Conservation (phyloP, 2,329 filamentous ascomycete genomes). For the Daldinia sp. region DNA sequence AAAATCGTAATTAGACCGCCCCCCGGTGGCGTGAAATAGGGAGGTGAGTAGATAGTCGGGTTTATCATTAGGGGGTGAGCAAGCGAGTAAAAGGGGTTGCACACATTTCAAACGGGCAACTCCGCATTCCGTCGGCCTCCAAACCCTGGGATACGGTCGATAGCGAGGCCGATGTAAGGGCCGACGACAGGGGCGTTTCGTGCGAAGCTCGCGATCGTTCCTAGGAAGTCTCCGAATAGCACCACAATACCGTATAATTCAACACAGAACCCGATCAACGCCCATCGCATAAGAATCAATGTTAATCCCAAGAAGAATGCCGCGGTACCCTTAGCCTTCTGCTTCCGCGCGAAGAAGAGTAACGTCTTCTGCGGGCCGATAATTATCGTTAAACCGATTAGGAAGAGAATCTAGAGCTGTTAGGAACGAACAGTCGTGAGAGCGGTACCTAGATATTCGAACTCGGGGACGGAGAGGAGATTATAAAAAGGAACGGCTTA, state of each 20-base stretch:
- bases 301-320: conserved; percentile 85
- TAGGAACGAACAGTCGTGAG: background rate
- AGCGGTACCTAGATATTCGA: background rate
- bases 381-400: conserved; percentile 94
- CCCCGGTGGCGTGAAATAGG: conserved; percentile 10
- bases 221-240: conserved; percentile 94
- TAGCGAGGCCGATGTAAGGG: conserved; percentile 78
- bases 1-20: conserved; percentile 13
- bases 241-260: conserved; percentile 94
- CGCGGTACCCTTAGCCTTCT: conserved; percentile 90
- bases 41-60: background rate
- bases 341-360: conserved; percentile 90
- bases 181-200: conserved; percentile 85
- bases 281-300: conserved; percentile 90
- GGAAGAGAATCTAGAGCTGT: conserved; percentile 82
- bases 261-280: conserved; percentile 86
- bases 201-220: conserved; percentile 88
- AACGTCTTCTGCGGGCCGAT: conserved; percentile 92
- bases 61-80: background rate
- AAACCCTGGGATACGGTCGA: conserved; percentile 73
- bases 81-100: background rate
- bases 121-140: conserved; percentile 73
- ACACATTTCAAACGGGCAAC: conserved; percentile 71
- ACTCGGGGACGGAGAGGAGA: background rate
- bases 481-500: conserved; percentile 52